These are phyloP conservation scores for Erodium trifolium DNA, from an alignment of 441 rosid genomes.

Conservation along the genomic window DNA sequence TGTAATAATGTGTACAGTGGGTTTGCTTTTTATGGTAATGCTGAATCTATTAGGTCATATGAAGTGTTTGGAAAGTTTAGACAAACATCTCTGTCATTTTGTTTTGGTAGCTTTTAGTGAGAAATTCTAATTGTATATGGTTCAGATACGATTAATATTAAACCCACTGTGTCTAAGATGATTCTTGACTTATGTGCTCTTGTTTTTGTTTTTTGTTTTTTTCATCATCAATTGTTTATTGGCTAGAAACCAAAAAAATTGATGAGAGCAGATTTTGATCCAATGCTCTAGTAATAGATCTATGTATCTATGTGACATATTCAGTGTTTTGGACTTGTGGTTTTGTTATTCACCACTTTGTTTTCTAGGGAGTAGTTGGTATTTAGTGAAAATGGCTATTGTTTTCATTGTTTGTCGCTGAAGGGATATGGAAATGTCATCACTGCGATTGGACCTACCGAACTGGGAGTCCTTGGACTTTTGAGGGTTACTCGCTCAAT, in stretches of 20 bases:
- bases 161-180: no score
- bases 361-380: conserved; percentile 4
- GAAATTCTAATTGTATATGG: not conserved
- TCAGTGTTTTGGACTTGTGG: no score
- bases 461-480: conserved; percentile 20
- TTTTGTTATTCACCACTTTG: not conserved
- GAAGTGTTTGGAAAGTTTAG: no score
- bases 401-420: conserved; percentile 31
- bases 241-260: not conserved
- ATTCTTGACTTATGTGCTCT: not conserved
- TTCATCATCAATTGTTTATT: not conserved
- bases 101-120: not conserved
- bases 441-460: conserved; percentile 57
- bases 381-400: conserved; percentile 19
- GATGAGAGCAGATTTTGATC: not conserved
- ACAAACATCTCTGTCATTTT: no score
- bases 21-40: no score
- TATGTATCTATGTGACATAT: not conserved
- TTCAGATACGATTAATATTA: not conserved
- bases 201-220: not conserved
- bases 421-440: conserved; percentile 67
- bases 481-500: conserved; percentile 22
- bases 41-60: no score
- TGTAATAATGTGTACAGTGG: no score
- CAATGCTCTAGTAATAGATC: not conserved